A percentile compares a stretch with the other conserved stretches of the same genome.
These are phyloP conservation scores for Saraca asoca DNA, from an alignment of 331 rosid genomes.

Conservation along the genomic window DNA sequence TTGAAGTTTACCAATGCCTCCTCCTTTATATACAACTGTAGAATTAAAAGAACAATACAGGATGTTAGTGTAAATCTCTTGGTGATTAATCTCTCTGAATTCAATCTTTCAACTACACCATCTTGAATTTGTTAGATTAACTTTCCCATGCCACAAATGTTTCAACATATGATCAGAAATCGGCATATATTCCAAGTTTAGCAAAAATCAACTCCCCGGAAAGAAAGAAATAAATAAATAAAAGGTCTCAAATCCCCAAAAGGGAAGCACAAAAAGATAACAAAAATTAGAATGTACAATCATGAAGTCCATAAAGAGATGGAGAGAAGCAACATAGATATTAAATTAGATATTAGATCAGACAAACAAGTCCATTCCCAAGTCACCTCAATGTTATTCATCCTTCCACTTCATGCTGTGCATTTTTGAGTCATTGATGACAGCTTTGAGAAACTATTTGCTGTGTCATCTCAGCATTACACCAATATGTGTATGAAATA, in stretches of 20 bases:
- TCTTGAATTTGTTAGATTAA: conserved; percentile 8
- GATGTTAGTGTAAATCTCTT: conserved; percentile 27
- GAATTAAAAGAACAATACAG: conserved; percentile 29
- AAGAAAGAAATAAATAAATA: too few relatives aligned
- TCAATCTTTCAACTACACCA: conserved; percentile 6
- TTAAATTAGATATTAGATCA: not conserved
- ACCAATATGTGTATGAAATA: not conserved
- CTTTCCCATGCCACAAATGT: not conserved
- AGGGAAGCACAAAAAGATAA: not conserved
- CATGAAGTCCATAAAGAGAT: not conserved
- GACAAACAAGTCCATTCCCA: not conserved
- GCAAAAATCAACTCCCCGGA: not conserved
- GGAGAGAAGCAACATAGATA: not conserved
- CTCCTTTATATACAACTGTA: conserved; percentile 76
- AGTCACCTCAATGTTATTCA: not conserved
- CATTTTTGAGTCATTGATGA: not conserved
- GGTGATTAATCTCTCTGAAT: conserved; percentile 13
- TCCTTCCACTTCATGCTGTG: conserved; percentile 7
- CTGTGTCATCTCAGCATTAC: conserved; percentile 10
- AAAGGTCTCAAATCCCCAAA: too few relatives aligned
- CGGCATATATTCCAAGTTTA: not conserved
- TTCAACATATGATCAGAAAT: conserved; percentile 1
- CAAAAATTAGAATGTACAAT: not conserved
- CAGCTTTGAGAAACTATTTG: not conserved
- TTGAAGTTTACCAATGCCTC: conserved; percentile 74